A percentile compares a stretch with the other conserved stretches of the same genome.
Conservation (phyloP, 768 basidiomycete species). For the Favolaschia claudopus region DNA sequence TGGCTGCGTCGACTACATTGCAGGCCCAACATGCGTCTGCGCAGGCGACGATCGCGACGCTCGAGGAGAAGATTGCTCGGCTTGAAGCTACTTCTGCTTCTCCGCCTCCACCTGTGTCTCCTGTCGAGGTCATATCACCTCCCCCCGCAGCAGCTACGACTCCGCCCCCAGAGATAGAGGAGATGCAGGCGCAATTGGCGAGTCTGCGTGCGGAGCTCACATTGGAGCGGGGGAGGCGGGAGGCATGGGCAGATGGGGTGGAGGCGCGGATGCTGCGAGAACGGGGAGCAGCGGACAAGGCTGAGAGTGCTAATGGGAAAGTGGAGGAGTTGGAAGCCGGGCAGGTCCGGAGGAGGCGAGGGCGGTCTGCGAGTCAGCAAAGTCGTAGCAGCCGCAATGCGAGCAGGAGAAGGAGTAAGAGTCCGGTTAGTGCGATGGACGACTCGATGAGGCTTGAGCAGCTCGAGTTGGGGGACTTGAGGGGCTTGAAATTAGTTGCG, state of each 20-base stretch:
- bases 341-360: background rate
- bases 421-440: too few relatives aligned
- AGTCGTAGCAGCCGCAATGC: background rate
- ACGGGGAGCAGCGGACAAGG: background rate
- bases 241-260: constrained; percentile 17
- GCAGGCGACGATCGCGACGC: constrained; percentile 67
- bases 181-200: constrained; percentile 10
- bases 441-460: too few relatives aligned
- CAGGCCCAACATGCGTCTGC: constrained; percentile 82
- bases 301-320: background rate
- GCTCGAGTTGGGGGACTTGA: too few relatives aligned
- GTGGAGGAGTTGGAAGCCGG: background rate
- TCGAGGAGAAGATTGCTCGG: constrained; percentile 71
- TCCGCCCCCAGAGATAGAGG: background rate
- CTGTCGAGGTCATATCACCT: background rate
- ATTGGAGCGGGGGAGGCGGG: constrained; percentile 13
- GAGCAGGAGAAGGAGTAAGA: background rate
- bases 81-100: constrained; percentile 60
- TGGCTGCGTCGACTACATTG: constrained; percentile 72
- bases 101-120: background rate
- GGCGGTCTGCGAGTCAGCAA: background rate
- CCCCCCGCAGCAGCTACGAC: background rate
- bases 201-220: constrained; percentile 18
- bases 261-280: constrained; percentile 8
- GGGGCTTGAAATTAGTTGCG: too few relatives aligned